Percentiles rank a stretch among this genome's conserved stretches.
These are phyloP conservation scores for Lipomyces orientalis DNA, from an alignment of 805 yeast species.

Conservation along the genomic window DNA sequence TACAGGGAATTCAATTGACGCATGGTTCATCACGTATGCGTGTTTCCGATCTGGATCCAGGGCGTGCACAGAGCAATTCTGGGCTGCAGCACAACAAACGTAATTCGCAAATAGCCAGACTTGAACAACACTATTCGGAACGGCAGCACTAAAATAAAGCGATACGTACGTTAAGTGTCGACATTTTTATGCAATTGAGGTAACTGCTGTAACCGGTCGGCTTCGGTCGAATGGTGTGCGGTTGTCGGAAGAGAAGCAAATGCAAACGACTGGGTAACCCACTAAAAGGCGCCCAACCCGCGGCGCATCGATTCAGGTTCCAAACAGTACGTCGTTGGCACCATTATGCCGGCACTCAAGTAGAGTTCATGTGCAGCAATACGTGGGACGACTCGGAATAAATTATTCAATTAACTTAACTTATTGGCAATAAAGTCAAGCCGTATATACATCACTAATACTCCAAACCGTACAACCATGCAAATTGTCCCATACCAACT, in stretches of 20 bases:
- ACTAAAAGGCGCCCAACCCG: neutral
- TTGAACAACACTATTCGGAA: neutral
- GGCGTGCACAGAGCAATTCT: neutral
- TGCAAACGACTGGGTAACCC: neutral
- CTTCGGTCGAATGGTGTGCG: neutral
- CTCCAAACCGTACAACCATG: neutral
- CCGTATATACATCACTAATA: neutral
- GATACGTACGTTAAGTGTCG: slow-evolving; percentile 2
- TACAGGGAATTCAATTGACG: too few species aligned
- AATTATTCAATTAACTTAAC: neutral
- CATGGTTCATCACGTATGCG: too few species aligned
- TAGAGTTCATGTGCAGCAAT: too few species aligned
- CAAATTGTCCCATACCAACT: neutral
- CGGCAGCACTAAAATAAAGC: neutral
- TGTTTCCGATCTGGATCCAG: neutral
- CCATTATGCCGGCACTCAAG: neutral
- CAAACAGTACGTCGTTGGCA: neutral
- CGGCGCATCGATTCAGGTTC: neutral
- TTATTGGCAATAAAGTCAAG: neutral
- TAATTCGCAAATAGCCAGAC: neutral
- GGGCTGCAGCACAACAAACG: neutral
- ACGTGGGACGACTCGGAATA: neutral
- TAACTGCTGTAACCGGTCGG: neutral
- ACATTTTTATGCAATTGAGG: neutral
- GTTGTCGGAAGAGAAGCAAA: neutral